Evolutionary conservation across 2,329 filamentous ascomycete genomes (phyloP).

Genomic region (Cordyceps farinosa): DNA sequence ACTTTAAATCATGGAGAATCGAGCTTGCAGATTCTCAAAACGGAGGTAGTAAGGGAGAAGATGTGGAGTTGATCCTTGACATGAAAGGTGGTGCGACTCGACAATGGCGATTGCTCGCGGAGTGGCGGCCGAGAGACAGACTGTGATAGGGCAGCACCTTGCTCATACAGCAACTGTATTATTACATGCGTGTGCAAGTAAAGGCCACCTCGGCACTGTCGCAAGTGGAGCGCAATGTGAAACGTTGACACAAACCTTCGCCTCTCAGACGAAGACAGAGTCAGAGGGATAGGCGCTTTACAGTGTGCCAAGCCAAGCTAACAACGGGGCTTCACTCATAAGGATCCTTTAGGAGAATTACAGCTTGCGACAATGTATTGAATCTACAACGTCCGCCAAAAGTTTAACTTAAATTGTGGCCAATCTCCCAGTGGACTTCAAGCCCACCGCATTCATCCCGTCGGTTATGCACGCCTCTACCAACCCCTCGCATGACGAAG

Average conservation of each 20-base stretch:
- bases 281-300: neutral
- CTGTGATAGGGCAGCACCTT: neutral
- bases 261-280: neutral
- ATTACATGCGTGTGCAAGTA: slow-evolving; percentile 5
- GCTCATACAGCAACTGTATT: too few relatives aligned
- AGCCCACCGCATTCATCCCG: neutral
- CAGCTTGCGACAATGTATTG: neutral
- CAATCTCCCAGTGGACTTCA: neutral
- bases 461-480: neutral
- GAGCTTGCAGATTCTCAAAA: neutral
- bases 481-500: neutral
- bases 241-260: slow-evolving; percentile 8
- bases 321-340: neutral
- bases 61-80: neutral
- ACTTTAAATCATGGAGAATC: neutral
- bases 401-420: neutral
- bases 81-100: neutral
- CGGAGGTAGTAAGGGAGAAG: neutral
- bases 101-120: neutral
- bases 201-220: neutral
- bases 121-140: neutral
- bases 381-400: neutral
- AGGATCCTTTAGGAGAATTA: neutral
- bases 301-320: neutral
- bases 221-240: slow-evolving; percentile 1